A percentile compares a stretch with the other conserved stretches of the same genome.
Conservation (phyloP, 441 rosid genomes). For the Eugenia klotzschiana region DNA sequence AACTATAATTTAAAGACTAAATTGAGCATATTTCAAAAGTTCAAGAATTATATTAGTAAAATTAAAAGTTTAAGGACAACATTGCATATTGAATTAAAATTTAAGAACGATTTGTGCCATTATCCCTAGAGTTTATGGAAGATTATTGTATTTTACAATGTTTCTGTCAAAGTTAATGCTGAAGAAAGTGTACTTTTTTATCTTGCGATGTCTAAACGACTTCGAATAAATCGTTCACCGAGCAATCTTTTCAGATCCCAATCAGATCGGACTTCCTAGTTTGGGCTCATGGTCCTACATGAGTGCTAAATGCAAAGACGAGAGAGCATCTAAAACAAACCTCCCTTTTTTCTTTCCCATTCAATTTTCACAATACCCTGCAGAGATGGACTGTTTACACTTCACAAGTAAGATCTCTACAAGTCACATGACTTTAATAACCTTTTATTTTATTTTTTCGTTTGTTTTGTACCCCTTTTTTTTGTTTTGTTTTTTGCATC, state of each 20-base stretch:
- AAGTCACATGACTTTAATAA: not conserved
- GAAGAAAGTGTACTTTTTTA: not conserved
- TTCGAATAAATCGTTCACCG: not conserved
- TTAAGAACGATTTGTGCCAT: too few species aligned
- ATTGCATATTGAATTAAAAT: too few species aligned
- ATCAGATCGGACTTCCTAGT: not conserved
- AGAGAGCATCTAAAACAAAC: not conserved
- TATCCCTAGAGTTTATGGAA: not conserved
- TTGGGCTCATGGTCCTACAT: too few species aligned
- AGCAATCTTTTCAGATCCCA: not conserved
- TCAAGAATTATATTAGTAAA: too few species aligned
- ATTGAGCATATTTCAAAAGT: too few species aligned
- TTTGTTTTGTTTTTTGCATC: not conserved
- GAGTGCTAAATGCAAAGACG: not conserved
- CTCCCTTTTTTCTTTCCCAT: not conserved
- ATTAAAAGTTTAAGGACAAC: too few species aligned
- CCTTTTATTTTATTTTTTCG: not conserved
- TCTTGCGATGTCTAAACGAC: not conserved
- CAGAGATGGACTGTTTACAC: constrained; percentile 41
- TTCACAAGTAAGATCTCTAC: constrained; percentile 25
- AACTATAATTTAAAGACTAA: too few species aligned
- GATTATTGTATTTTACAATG: not conserved
- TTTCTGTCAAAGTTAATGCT: not conserved
- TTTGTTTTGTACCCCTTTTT: not conserved
- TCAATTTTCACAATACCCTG: constrained; percentile 9